Base-by-base conservation (phyloP, 2,329 filamentous ascomycete species). In the Exophiala sideris region DNA sequence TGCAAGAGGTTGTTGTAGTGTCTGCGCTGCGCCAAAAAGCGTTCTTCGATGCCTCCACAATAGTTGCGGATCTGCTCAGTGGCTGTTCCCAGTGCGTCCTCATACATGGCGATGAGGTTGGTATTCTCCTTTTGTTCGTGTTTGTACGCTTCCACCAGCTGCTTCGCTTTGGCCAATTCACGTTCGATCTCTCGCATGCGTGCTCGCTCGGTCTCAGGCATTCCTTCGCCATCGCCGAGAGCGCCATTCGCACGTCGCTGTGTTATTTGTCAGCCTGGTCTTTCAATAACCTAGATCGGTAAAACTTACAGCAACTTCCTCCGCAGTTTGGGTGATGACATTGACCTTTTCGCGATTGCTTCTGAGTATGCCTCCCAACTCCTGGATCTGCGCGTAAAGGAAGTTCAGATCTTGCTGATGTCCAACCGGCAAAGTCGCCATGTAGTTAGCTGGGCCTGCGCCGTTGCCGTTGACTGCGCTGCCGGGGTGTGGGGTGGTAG, bases 371-470 rank as follows among this genome's bases (percentile, higher is more conserved):
- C 75, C 72, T 45, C 76, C 77, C 57, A 79, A 62, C 55, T 79
- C 76, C 49, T 76, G 63, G 24, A 79, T 73, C 70, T 77, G 77
- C 34, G 76, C 72, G 53, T 75, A 78, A 2, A 79, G 67, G 50
- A 77, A 73, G 57, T 77, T 75, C 45, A 79, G 66, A 58, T 79
- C 76, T 73, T 78, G 76, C 64, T 78, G 74, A 50, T 78, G 76
- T 9, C 76, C 76, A 7, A 76, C 76, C 56, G 63, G 63, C 3
- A 65, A 54, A 16, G 63, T 61, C 2, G 62, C 45, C 50, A 62
- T 56, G 57, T 60, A 62, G 36, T 52, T 62, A 18, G 55, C 41
- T 14, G 55, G 42, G 18, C 51, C 60, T 6, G 48, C 54, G 20
- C 58, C 62, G 45, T 60, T 61, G 46, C 61, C 61, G 49, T 60